Base-by-base conservation (phyloP, 2,329 filamentous ascomycete species). In the Penicillium janthinellum region DNA sequence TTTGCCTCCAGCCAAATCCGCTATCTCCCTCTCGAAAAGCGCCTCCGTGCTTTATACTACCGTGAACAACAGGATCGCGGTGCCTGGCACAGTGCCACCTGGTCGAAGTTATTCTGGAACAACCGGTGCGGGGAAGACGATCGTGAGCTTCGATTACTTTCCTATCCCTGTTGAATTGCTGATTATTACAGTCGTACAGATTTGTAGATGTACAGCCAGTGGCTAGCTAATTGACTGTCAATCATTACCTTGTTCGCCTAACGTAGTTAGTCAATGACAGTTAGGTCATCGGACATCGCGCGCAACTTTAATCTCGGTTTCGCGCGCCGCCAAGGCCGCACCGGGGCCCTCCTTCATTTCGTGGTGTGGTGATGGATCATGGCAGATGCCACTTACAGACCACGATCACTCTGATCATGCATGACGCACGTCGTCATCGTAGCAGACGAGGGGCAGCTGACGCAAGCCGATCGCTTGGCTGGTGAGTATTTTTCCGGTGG, bases 381-480 rank as follows among this genome's bases (percentile, higher is more conserved):
- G 20, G 20, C 20, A 20, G 20, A 20, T 20, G 2, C 20, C 31
- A 22, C 31, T 51, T 10, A 34, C 17, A 14, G 28, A 22, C 48
- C 48, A 15, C 48, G 49, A 51, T 38, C 49, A 28, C 54, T 52
- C 50, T 58, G 14, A 22, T 35, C 22, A 57, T 63, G 59, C 52
- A 58, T 55, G 54, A 57, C 60, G 59, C 52, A 58, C 57, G 54
- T 60, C 56, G 57, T 60, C 57, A 60, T 62, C 45, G 51, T 39
- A 14, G 25, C 15, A 48, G 44, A 39, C 25, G 42, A 52, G 45
- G 39, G 25, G 51, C 20, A 52, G 63, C 50, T 67, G 63, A 67
- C 64, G 64, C 65, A 67, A 67, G 65, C 63, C 61, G 59, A 65
- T 65, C 61, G 59, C 63, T 64, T 65, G 59, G 61, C 57, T 50